Base-by-base conservation (phyloP, 306 rosid genomes). In the Trichosanthes cucumerina region DNA sequence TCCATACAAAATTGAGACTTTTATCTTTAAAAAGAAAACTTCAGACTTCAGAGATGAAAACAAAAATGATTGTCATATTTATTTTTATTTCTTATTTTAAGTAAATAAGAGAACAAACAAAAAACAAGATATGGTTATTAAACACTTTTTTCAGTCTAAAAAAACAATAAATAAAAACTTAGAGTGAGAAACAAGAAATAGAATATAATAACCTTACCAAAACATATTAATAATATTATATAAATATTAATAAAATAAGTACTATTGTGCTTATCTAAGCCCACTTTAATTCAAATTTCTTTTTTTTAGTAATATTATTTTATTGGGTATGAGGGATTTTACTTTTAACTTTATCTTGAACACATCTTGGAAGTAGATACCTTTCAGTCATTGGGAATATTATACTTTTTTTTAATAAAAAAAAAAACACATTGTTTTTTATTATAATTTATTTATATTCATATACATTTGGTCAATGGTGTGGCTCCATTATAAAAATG, bases 261-360 rank as follows among this genome's bases (percentile, higher is more conserved):
- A 44, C 9, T 47, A 26, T 72, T 19, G 77, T 24, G 46, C 77
- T 72, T 72, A 72, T 72, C 77, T 72, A 72, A 72, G 47, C 39
- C 77, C 15, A 72, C 77, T 72, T 72, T 72, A 72, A 46, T 72
- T 72, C 57, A 72, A 72, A 72, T 72, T 72, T 72, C 24, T 24
- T 7, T 44, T 71, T 21, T 43, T 71, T 41, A 71, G 39, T 26
- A 44, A 72, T 72, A 72, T 72, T 71, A 24, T 71, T 71, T 71
- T 23, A 70, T 70, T 70, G 76, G 77, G 77, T 8, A 71, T 71
- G 57, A 6, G 36, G 28, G 77, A 69, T 41, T 69, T 70, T 24
- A 70, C 76, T 70, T 65, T 63, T 65, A 65, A 36, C 73, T 65
- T 44, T 70, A 23, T 70, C 76, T 41, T 23, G 34, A 43, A 43